Conservation (phyloP, 2,329 filamentous ascomycete genomes). For the Cladosporium phlei region DNA sequence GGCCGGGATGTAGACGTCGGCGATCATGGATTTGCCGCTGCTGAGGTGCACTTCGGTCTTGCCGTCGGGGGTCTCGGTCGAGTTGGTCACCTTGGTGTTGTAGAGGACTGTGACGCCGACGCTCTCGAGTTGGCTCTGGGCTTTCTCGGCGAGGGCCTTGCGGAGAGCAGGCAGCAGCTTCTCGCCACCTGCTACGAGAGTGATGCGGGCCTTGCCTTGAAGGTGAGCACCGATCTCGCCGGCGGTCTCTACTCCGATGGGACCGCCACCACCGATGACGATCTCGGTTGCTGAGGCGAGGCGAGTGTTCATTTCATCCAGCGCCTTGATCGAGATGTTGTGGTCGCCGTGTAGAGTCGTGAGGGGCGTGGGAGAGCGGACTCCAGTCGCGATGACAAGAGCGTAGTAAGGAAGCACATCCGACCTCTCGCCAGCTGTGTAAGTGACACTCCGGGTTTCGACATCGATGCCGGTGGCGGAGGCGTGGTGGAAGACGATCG, state of each 20-base stretch:
- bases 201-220: slow-evolving; percentile 41
- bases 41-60: slow-evolving; percentile 41
- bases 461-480: slow-evolving; percentile 45
- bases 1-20: slow-evolving; percentile 52
- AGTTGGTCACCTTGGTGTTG: slow-evolving; percentile 23
- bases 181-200: slow-evolving; percentile 39
- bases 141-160: slow-evolving; percentile 36
- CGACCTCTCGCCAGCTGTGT: slow-evolving; percentile 34
- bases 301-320: slow-evolving; percentile 29
- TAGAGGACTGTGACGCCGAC: slow-evolving; percentile 40
- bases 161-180: slow-evolving; percentile 42
- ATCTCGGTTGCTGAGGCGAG: slow-evolving; percentile 34
- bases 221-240: slow-evolving; percentile 33
- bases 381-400: slow-evolving; percentile 54
- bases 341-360: slow-evolving; percentile 41
- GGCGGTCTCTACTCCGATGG: slow-evolving; percentile 36
- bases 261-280: slow-evolving; percentile 35
- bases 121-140: slow-evolving; percentile 44
- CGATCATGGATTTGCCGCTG: slow-evolving; percentile 44
- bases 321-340: slow-evolving; percentile 27
- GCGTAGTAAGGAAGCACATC: slow-evolving; percentile 46
- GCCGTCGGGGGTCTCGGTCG: slow-evolving; percentile 32
- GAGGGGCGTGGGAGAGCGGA: slow-evolving; percentile 41
- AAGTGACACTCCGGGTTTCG: slow-evolving; percentile 39
- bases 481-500: slow-evolving; percentile 46